These are phyloP conservation scores for Petunia secreta DNA, from an alignment of 257 asterid genomes.

Conservation along the genomic window DNA sequence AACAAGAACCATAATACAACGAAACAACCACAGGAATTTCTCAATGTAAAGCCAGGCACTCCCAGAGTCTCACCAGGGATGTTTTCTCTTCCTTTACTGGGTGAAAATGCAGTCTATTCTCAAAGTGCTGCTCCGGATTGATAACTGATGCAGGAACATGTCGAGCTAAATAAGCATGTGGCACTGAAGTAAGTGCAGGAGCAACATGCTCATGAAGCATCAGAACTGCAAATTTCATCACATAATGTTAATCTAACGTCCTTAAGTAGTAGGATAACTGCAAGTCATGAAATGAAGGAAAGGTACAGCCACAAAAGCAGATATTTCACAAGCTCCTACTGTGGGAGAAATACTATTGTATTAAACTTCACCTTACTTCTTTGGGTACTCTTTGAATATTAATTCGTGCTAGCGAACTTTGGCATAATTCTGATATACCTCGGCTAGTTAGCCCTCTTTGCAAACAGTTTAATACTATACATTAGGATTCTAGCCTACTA, in stretches of 20 bases:
- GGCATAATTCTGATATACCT: constrained; percentile 8
- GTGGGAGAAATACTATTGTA: neutral
- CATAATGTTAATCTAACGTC: constrained; percentile 26
- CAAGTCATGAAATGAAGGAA: neutral
- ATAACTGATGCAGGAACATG: constrained; percentile 56
- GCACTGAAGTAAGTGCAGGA: constrained; percentile 49
- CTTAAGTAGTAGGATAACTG: constrained; percentile 21
- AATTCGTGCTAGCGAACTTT: neutral
- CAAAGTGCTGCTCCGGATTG: constrained; percentile 56
- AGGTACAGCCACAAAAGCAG: neutral
- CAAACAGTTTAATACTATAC: neutral
- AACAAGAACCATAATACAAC: constrained; percentile 13
- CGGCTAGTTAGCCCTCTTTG: constrained; percentile 1
- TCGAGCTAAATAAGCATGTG: constrained; percentile 54
- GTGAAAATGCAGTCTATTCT: constrained; percentile 41
- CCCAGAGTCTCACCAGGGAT: constrained; percentile 46
- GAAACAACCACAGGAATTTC: neutral
- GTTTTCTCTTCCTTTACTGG: constrained; percentile 48
- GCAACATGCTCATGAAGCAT: constrained; percentile 67
- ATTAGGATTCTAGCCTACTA: neutral
- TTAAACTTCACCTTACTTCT: neutral
- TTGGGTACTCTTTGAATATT: neutral
- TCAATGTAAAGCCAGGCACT: neutral
- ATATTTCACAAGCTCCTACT: neutral
- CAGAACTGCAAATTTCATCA: constrained; percentile 54